phyloP scores from a whole-genome alignment of 192 early-diverging fungal species.

The Helicostylum pulchrum region DNA sequence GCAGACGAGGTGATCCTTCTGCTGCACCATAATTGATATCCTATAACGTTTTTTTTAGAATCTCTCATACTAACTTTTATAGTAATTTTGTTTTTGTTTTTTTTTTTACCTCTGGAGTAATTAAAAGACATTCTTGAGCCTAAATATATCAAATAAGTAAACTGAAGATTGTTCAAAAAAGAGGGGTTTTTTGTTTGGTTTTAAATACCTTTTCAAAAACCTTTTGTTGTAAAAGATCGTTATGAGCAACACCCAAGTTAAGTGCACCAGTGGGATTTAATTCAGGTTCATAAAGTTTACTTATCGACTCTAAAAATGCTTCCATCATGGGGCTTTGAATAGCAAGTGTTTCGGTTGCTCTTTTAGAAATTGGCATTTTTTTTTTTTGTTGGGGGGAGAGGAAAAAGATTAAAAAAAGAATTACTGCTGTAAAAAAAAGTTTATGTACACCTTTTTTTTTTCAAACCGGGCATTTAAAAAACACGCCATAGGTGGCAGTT shows the following conservation, averaged over 20 bases:
- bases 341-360: conserved; percentile 6
- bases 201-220: conserved; percentile 62
- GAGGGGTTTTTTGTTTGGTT: too few species aligned
- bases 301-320: background rate
- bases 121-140: conserved; percentile 1
- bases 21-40: conserved; percentile 44
- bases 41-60: too few species aligned
- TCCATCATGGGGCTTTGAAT: background rate
- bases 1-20: conserved; percentile 55
- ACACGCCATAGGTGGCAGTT: background rate
- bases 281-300: background rate
- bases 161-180: too few species aligned
- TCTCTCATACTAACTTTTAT: too few species aligned
- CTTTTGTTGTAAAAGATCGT: conserved; percentile 56
- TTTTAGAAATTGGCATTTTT: conserved; percentile 2
- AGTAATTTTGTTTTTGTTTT: too few species aligned
- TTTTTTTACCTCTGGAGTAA: conserved; percentile 6
- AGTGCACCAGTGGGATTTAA: conserved; percentile 69
- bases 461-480: background rate
- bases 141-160: background rate
- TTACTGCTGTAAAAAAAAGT: too few species aligned
- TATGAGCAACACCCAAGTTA: conserved; percentile 81
- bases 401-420: background rate
- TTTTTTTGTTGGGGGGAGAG: background rate
- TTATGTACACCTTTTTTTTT: too few species aligned